phyloP scores from a whole-genome alignment of 306 rosid species.

The Rosa chinensis region DNA sequence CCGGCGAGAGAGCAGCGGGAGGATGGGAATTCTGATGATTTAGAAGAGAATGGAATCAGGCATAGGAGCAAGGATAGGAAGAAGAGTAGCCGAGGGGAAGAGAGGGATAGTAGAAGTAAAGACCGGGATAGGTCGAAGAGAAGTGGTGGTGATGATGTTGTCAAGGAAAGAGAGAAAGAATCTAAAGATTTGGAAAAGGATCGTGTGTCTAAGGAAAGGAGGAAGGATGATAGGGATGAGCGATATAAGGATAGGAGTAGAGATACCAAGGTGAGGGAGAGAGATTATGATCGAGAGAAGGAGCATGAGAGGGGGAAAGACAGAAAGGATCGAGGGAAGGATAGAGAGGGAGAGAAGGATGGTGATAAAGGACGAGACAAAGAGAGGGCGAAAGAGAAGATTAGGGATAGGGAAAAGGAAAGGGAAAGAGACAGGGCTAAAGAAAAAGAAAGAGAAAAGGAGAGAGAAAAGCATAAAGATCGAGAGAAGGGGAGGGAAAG shows the following conservation, averaged over 20 bases:
- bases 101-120: conserved; percentile 64
- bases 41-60: conserved; percentile 46
- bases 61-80: conserved; percentile 76
- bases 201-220: conserved; percentile 58
- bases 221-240: conserved; percentile 74
- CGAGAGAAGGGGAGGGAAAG: conserved; percentile 26
- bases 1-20: conserved; percentile 36
- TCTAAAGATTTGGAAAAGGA: conserved; percentile 54
- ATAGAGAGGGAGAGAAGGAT: conserved; percentile 55
- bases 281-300: conserved; percentile 68
- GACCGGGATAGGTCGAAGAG: conserved; percentile 60
- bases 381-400: conserved; percentile 63
- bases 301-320: conserved; percentile 70
- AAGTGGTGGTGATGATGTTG: conserved; percentile 40
- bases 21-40: conserved; percentile 35
- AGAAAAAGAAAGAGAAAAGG: conserved; percentile 24
- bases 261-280: conserved; percentile 64
- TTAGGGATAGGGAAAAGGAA: conserved; percentile 48
- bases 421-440: conserved; percentile 20
- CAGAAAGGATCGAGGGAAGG: conserved; percentile 55
- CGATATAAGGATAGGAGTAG: conserved; percentile 66
- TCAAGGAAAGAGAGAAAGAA: conserved; percentile 52
- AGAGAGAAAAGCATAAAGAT: conserved; percentile 19
- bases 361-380: conserved; percentile 58
- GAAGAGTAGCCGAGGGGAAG: conserved; percentile 65